A percentile compares a stretch with the other conserved stretches of the same genome.
These are phyloP conservation scores for Globisporangium cystogenes DNA, from an alignment of 352 stramenopile genomes.

Conservation along the genomic window DNA sequence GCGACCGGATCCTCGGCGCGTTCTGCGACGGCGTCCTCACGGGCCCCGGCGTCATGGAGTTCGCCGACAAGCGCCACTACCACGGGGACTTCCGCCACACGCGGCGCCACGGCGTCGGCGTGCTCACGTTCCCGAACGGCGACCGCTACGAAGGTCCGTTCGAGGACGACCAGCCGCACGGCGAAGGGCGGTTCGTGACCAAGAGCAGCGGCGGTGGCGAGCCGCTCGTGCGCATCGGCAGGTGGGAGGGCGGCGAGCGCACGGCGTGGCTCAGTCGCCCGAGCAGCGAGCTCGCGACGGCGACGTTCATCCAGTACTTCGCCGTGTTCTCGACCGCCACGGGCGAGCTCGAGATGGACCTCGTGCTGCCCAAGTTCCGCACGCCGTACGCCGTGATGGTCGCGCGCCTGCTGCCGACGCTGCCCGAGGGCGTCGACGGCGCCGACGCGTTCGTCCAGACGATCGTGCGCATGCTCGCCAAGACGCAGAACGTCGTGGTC, in stretches of 20 bases:
- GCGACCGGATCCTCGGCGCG: constrained; percentile 50
- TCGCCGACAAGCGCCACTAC: constrained; percentile 68
- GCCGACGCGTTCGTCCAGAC: constrained; percentile 65
- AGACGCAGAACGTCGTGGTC: constrained; percentile 72
- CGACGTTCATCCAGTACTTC: constrained; percentile 79
- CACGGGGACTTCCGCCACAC: constrained; percentile 51
- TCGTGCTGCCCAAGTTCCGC: constrained; percentile 60
- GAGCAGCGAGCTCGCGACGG: constrained; percentile 62
- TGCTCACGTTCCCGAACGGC: constrained; percentile 82
- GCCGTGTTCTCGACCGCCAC: constrained; percentile 26
- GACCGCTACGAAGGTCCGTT: constrained; percentile 91
- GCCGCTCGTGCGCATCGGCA: constrained; percentile 52
- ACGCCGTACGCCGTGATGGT: constrained; percentile 81
- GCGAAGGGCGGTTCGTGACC: constrained; percentile 66
- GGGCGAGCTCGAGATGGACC: constrained; percentile 58
- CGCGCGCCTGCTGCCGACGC: constrained; percentile 53
- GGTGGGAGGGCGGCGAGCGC: constrained; percentile 61
- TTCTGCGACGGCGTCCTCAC: constrained; percentile 62
- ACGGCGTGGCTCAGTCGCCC: constrained; percentile 59
- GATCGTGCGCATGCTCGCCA: constrained; percentile 66
- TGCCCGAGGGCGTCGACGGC: constrained; percentile 65
- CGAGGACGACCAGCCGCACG: constrained; percentile 77
- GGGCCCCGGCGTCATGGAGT: constrained; percentile 49
- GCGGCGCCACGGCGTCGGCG: constrained; percentile 65
- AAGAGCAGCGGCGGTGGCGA: constrained; percentile 26